phyloP scores from a whole-genome alignment of 2,329 filamentous ascomycete genomes.

The Alternaria infectoria region DNA sequence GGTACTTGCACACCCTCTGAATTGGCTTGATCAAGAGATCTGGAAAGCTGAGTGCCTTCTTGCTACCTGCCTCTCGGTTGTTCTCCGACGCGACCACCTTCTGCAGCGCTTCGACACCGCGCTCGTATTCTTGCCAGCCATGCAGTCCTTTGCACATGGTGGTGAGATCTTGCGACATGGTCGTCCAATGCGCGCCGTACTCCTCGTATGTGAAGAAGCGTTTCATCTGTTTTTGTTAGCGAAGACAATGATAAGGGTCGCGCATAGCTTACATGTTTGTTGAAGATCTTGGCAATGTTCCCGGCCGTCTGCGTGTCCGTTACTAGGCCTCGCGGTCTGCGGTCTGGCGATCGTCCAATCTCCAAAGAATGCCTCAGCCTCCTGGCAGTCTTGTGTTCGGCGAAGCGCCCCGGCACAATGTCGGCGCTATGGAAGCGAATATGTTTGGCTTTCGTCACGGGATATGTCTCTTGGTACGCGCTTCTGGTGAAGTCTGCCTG shows the following conservation, averaged over 20 bases:
- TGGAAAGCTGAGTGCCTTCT: constrained; percentile 79
- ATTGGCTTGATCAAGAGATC: constrained; percentile 96
- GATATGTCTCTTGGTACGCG: constrained; percentile 39
- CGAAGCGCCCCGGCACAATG: constrained; percentile 47
- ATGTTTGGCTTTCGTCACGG: constrained; percentile 49
- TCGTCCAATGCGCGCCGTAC: constrained; percentile 87
- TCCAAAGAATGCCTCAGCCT: constrained; percentile 55
- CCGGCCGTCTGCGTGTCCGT: constrained; percentile 62
- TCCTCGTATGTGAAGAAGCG: constrained; percentile 89
- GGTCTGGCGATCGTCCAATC: constrained; percentile 50
- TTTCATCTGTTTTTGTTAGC: constrained; percentile 64
- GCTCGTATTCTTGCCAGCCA: constrained; percentile 80
- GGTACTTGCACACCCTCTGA: constrained; percentile 90
- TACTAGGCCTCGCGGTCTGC: constrained; percentile 45
- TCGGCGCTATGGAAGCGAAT: constrained; percentile 58
- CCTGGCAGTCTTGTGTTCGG: constrained; percentile 42
- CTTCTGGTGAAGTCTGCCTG: constrained; percentile 61
- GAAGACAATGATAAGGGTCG: constrained; percentile 33
- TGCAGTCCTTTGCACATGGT: constrained; percentile 71
- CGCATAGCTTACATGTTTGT: constrained; percentile 54
- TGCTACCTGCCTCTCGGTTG: constrained; percentile 65
- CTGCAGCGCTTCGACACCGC: constrained; percentile 82
- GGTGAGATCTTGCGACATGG: constrained; percentile 79
- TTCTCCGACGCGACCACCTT: constrained; percentile 75
- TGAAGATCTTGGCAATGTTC: constrained; percentile 61